Evolutionary conservation across 2,329 filamentous ascomycete species (phyloP).

Genomic region (Colletotrichum sp.): DNA sequence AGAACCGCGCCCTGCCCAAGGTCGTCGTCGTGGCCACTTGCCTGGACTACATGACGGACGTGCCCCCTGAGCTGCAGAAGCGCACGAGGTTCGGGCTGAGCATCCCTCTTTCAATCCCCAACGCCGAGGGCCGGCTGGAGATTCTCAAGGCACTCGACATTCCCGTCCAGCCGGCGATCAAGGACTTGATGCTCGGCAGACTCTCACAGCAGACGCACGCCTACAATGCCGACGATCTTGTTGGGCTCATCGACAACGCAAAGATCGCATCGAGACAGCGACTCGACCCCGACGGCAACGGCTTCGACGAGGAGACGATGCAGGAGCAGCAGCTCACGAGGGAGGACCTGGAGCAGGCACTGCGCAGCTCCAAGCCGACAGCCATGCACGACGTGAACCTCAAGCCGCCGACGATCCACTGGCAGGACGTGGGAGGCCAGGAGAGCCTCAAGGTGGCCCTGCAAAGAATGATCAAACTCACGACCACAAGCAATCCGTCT

Average conservation of each 20-base stretch:
- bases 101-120: slow-evolving; percentile 79
- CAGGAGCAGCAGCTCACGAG: slow-evolving; percentile 32
- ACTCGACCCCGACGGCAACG: slow-evolving; percentile 28
- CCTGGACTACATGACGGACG: slow-evolving; percentile 70
- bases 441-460: slow-evolving; percentile 72
- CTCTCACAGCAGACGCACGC: slow-evolving; percentile 83
- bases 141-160: slow-evolving; percentile 70
- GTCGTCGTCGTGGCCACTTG: slow-evolving; percentile 80
- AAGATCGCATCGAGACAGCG: slow-evolving; percentile 36
- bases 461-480: slow-evolving; percentile 52
- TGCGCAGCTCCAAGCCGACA: slow-evolving; percentile 75
- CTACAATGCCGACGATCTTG: slow-evolving; percentile 81
- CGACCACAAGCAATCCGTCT: slow-evolving; percentile 35
- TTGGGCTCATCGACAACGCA: slow-evolving; percentile 58
- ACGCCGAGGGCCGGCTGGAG: slow-evolving; percentile 71
- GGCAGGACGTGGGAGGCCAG: slow-evolving; percentile 89
- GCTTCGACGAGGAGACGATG: slow-evolving; percentile 19
- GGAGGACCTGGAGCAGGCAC: slow-evolving; percentile 68
- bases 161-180: slow-evolving; percentile 50
- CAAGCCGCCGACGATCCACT: slow-evolving; percentile 84
- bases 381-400: slow-evolving; percentile 91
- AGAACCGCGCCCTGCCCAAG: slow-evolving; percentile 47
- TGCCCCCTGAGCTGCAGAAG: slow-evolving; percentile 73
- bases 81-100: slow-evolving; percentile 69
- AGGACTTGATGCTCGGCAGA: slow-evolving; percentile 58